phyloP scores from a whole-genome alignment of 805 yeast genomes.

The Ogataea saltuana region DNA sequence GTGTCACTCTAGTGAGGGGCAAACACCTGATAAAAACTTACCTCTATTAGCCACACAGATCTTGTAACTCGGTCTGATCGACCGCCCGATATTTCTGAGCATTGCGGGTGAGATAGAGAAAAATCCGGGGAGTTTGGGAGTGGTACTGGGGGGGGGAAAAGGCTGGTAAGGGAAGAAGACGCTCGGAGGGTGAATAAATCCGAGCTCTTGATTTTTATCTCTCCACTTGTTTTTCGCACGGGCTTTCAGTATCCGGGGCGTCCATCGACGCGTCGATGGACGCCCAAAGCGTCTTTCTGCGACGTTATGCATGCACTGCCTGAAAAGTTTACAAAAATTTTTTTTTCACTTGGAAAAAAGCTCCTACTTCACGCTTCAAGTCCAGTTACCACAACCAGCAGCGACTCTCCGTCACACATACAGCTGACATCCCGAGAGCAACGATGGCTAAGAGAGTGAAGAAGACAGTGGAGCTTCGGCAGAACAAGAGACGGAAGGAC shows the following conservation, averaged over 20 bases:
- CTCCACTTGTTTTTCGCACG: conserved; percentile 9
- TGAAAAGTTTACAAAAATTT: conserved; percentile 1
- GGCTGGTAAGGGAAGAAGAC: background rate
- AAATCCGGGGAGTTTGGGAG: background rate
- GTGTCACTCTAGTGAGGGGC: background rate
- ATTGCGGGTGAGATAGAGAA: conserved; percentile 8
- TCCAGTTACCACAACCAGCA: too few species aligned
- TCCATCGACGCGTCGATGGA: background rate
- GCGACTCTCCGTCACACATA: background rate
- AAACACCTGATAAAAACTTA: conserved; percentile 4
- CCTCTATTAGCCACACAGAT: conserved; percentile 13
- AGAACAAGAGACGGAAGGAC: conserved; percentile 41
- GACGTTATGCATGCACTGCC: conserved; percentile 11
- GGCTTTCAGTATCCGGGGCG: conserved; percentile 7
- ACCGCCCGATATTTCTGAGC: conserved; percentile 20
- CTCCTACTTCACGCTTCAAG: too few species aligned
- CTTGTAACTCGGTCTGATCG: conserved; percentile 11
- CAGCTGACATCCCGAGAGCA: background rate
- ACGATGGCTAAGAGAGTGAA: conserved; percentile 40
- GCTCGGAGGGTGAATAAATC: background rate
- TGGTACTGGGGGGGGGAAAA: background rate
- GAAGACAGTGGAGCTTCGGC: conserved; percentile 37
- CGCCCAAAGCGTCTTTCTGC: conserved; percentile 12
- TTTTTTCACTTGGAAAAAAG: conserved; percentile 9
- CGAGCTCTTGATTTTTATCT: background rate